Conservation (phyloP, 441 rosid species). For the Erodium trifolium region DNA sequence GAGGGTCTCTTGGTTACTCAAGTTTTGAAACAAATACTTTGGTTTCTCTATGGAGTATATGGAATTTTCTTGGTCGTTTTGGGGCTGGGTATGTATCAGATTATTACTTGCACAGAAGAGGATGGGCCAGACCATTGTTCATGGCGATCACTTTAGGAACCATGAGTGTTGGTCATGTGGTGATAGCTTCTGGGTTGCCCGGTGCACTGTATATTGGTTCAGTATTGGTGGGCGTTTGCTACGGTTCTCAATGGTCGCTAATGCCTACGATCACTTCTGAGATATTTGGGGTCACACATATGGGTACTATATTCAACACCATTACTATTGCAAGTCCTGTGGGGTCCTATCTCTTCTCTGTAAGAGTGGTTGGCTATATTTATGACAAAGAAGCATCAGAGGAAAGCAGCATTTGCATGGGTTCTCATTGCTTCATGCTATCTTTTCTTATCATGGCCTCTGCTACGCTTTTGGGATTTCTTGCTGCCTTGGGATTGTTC, state of each 20-base stretch:
- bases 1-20: constrained; percentile 63
- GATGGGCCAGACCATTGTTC: constrained; percentile 51
- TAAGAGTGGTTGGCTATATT: constrained; percentile 54
- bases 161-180: constrained; percentile 40
- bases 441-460: constrained; percentile 22
- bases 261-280: constrained; percentile 70
- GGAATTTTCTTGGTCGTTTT: constrained; percentile 57
- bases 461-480: constrained; percentile 17
- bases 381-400: constrained; percentile 54
- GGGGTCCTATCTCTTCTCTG: constrained; percentile 69
- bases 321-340: constrained; percentile 60
- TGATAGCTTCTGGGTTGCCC: constrained; percentile 41
- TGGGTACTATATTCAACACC: constrained; percentile 73
- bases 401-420: constrained; percentile 22
- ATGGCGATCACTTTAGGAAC: constrained; percentile 46
- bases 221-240: constrained; percentile 55
- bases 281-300: constrained; percentile 49
- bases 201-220: constrained; percentile 43
- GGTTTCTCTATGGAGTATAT: constrained; percentile 58
- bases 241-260: constrained; percentile 75
- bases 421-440: constrained; percentile 19
- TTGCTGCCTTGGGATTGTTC: constrained; percentile 17
- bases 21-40: constrained; percentile 37
- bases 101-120: constrained; percentile 34
- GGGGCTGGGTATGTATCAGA: constrained; percentile 62